Evolutionary conservation across 2,329 filamentous ascomycete species (phyloP).

Genomic region (Tolypocladium guangdongense): DNA sequence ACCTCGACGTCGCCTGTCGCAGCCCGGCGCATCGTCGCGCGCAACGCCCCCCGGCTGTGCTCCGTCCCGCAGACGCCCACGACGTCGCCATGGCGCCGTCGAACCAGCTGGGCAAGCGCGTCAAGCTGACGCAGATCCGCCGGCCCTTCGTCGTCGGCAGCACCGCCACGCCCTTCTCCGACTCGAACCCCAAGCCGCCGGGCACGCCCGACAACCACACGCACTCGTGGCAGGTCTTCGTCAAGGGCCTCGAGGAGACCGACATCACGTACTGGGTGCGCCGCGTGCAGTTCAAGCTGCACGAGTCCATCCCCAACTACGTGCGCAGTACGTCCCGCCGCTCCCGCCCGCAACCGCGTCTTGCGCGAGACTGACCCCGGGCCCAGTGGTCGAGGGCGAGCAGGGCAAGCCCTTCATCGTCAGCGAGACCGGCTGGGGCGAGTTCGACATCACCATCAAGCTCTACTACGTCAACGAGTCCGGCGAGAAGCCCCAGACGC

Average conservation of each 20-base stretch:
- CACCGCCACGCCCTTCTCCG: constrained; percentile 69
- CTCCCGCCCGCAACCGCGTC: background rate
- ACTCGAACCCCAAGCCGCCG: constrained; percentile 66
- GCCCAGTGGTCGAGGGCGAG: constrained; percentile 58
- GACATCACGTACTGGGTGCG: constrained; percentile 94
- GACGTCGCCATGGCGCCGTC: constrained; percentile 43
- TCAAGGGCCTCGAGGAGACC: constrained; percentile 78
- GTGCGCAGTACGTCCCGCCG: constrained; percentile 52
- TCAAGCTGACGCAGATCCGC: constrained; percentile 53
- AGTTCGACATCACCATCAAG: constrained; percentile 94
- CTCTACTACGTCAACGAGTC: constrained; percentile 84
- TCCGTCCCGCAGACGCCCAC: background rate
- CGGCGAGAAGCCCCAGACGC: constrained; percentile 87
- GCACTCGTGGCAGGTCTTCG: constrained; percentile 92
- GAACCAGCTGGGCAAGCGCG: constrained; percentile 47
- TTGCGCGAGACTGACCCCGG: background rate
- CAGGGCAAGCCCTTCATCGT: constrained; percentile 65
- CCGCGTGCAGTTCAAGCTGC: constrained; percentile 95
- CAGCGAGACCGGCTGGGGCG: constrained; percentile 91
- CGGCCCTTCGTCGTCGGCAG: constrained; percentile 65
- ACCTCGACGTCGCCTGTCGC: background rate
- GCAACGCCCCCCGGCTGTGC: background rate
- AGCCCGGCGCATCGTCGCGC: background rate
- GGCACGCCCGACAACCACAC: constrained; percentile 83
- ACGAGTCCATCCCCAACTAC: constrained; percentile 91